A percentile compares a stretch with the other conserved stretches of the same genome.
Evolutionary conservation across 306 rosid genomes (phyloP).

Genomic region (Cicer cuneatum): DNA sequence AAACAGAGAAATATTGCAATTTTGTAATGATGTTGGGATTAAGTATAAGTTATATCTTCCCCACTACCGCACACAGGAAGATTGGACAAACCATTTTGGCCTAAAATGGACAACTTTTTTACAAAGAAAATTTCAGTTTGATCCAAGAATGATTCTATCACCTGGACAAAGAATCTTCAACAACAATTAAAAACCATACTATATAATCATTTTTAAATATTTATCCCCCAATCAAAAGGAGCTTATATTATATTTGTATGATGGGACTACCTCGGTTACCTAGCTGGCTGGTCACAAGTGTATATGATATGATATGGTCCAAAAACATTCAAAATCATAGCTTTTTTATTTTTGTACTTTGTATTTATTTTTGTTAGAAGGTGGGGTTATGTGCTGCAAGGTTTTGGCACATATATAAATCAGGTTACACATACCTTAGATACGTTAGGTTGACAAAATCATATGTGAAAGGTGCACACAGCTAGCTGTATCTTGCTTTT

Average conservation of each 20-base stretch:
- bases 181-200: conserved; percentile 34
- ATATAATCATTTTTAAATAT: not conserved
- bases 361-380: conserved; percentile 41
- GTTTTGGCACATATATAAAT: conserved; percentile 50
- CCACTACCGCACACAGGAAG: conserved; percentile 58
- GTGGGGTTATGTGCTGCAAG: conserved; percentile 49
- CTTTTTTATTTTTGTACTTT: conserved; percentile 19
- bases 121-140: conserved; percentile 63
- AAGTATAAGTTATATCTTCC: conserved; percentile 83
- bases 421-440: conserved; percentile 44
- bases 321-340: conserved; percentile 31
- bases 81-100: conserved; percentile 84
- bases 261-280: conserved; percentile 8
- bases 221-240: no score
- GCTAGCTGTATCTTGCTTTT: conserved; percentile 47
- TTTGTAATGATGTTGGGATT: conserved; percentile 64
- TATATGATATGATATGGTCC: conserved; percentile 29
- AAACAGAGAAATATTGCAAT: conserved; percentile 69
- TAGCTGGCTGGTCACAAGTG: conserved; percentile 46
- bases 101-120: conserved; percentile 68
- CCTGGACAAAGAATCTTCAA: conserved; percentile 85
- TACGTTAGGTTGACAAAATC: conserved; percentile 54
- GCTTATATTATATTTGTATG: not conserved
- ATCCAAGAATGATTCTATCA: conserved; percentile 82
- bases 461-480: conserved; percentile 47